Base-by-base conservation (phyloP, 495 filamentous ascomycete species). In the Aspergillus wentii region DNA sequence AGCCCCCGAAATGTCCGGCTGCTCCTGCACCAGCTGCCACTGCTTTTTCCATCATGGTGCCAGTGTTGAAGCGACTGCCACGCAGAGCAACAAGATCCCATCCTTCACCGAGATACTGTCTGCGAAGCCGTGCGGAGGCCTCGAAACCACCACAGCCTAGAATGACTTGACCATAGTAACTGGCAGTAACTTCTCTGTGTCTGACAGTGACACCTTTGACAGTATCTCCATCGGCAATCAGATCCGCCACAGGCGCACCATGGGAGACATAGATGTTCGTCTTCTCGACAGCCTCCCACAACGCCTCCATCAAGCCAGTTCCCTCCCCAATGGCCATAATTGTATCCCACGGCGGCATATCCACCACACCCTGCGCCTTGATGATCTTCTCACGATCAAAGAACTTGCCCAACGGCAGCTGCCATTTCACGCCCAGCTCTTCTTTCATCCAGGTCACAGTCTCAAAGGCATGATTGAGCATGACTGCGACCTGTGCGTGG, bases 351-450 rank as follows among this genome's bases (percentile, higher is more conserved):
- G 37, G 37, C 37, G 37, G 37, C 27, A 40, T 20, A 11, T 40
- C 37, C 4, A 40, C 37, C n/a, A 32, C 28, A 4, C 37, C 37
- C 37, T 40, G 37, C n/a, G 37, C 37, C 1, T 8, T 11, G 27
- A 40, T 27, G 37, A 40, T 31, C 26, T 40, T 40, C 28, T 40
- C 28, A 17, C 37, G 37, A 19, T 40, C 37, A 16, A 40, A 40
- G 37, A 40, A 40, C 28, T 40, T 40, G 3, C 37, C 37, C 17
- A 40, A 18, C 18, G 37, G 37, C 8, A 40, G 17, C 27, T 40
- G 37, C 37, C 37, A 40, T 19, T 29, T 28, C 17, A 40, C 37
- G 16, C 37, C 37, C 3, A 40, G 37, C 1, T 9, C 16, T 3
- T 27, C 17, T 3, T 10, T 17, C 37, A 40, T 40, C 37, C 37